These are phyloP conservation scores for Hypoxylon rubiginosum DNA, from an alignment of 2,329 filamentous ascomycete genomes.

Conservation along the genomic window DNA sequence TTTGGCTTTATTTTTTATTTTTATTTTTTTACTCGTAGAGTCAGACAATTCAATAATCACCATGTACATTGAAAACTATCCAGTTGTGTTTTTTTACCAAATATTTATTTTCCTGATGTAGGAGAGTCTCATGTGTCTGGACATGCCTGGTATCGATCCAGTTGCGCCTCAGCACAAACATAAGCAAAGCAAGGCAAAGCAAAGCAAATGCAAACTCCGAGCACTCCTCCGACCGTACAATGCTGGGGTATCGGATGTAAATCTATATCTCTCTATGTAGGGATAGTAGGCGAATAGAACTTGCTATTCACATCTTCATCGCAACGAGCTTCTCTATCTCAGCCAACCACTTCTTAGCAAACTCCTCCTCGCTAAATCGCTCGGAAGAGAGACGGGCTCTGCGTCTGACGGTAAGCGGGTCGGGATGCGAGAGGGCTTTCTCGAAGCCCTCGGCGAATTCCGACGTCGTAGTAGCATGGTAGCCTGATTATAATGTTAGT, in stretches of 20 bases:
- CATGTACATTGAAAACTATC: not conserved
- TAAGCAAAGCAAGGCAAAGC: conserved; percentile 20
- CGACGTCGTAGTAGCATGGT: conserved; percentile 81
- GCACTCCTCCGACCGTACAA: conserved; percentile 30
- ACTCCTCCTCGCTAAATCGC: conserved; percentile 90
- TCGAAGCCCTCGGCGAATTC: conserved; percentile 88
- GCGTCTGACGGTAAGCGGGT: conserved; percentile 80
- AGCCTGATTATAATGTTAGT: conserved; percentile 67
- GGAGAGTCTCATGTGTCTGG: not conserved
- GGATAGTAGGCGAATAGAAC: conserved; percentile 8
- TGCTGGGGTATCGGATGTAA: conserved; percentile 38
- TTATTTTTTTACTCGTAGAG: not conserved
- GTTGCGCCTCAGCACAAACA: conserved; percentile 3
- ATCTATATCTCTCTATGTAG: conserved; percentile 31
- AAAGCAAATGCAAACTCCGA: conserved; percentile 35
- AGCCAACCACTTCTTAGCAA: conserved; percentile 81
- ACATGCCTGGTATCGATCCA: not conserved
- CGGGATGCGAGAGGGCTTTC: conserved; percentile 78
- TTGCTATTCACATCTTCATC: conserved; percentile 47
- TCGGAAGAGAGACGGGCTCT: conserved; percentile 83
- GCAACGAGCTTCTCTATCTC: conserved; percentile 80
- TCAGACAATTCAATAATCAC: not conserved
- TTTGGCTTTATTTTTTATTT: not conserved
- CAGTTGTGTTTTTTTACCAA: not conserved
- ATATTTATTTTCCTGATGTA: conserved; percentile 7